Conservation (phyloP, 31 red algal species). For the Odonthalia washingtoniensis region DNA sequence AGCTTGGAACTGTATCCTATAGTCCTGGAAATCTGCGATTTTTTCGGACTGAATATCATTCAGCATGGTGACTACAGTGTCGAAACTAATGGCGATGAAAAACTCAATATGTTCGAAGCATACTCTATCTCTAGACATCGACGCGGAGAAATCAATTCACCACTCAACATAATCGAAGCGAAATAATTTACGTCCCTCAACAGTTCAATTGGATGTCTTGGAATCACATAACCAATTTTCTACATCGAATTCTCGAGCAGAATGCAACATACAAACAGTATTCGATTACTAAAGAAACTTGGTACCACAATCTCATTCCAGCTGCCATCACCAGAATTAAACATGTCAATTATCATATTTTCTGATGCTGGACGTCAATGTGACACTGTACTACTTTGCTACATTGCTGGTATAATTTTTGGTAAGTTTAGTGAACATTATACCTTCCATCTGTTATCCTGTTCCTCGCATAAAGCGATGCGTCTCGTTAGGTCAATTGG, state of each 20-base stretch:
- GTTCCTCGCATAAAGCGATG: not conserved
- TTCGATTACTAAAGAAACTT: not conserved
- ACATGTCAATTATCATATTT: not conserved
- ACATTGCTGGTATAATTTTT: not conserved
- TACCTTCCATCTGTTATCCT: not conserved
- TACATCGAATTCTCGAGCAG: not conserved
- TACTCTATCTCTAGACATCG: not conserved
- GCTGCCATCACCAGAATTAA: not conserved
- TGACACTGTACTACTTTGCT: not conserved
- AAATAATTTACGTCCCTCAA: not conserved
- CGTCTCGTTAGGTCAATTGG: not conserved
- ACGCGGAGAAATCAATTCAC: not conserved
- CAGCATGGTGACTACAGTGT: too few relatives aligned
- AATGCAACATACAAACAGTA: not conserved
- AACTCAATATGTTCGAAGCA: not conserved
- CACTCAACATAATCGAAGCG: too few relatives aligned
- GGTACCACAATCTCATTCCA: not conserved
- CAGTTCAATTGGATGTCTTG: not conserved
- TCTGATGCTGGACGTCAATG: not conserved
- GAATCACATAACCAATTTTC: not conserved
- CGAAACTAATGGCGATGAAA: too few relatives aligned
- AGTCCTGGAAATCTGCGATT: slow-evolving; percentile 6
- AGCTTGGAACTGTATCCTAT: slow-evolving; percentile 8
- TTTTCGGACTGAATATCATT: slow-evolving; percentile 4
- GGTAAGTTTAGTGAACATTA: not conserved